Base-by-base conservation (phyloP, 768 basidiomycete genomes). In the Termitomyces sp. region DNA sequence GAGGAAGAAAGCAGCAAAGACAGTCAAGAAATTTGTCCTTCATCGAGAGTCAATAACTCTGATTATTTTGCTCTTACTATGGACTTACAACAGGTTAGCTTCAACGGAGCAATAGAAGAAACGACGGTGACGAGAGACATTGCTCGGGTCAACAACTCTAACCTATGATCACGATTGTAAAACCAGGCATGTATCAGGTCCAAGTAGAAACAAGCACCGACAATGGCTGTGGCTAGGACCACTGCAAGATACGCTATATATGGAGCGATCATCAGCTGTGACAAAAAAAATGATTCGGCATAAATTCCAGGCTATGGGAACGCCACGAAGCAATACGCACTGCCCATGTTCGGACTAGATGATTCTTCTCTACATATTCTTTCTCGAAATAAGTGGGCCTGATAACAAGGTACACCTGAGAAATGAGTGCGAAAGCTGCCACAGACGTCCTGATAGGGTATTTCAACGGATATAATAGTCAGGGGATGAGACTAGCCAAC, bases 81-180 rank as follows among this genome's bases (percentile, higher is more conserved):
- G 35, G 0, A 63, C 73, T 59, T 60, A 79, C 78, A 79, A 61
- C 7, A 66, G 55, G 2, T 61, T 32, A 10, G 64, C 70, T 14
- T 76, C 59, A 7, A 80, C 68, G 3, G 79, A 80, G 59, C 80
- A 81, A 62, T 80, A 80, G 61, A 81, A 80, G 59, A 77, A 79
- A 5, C 79, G 76, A 27, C 79, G 73, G 60, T 68, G 70, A n/a
- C 79, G 76, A 21, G 76, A 76, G 16, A 80, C 69, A 1, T 61
- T 65, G 2, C 52, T 49, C 11, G 75, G 73, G 49, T 76, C 63
- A 9, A 55, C 61, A 1, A 72, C 70, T 1, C 78, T 78, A 53
- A 77, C 63, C 76, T 80, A 3, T 27, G 46, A 34, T 11, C 35
- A 17, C 32, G 56, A 27, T 27, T 10, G 43, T 25, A 23, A 17